Percentiles rank a stretch among this genome's conserved stretches.
Conservation (phyloP, 192 early-diverging fungal genomes). For the Rhizoclosmatium globosum region DNA sequence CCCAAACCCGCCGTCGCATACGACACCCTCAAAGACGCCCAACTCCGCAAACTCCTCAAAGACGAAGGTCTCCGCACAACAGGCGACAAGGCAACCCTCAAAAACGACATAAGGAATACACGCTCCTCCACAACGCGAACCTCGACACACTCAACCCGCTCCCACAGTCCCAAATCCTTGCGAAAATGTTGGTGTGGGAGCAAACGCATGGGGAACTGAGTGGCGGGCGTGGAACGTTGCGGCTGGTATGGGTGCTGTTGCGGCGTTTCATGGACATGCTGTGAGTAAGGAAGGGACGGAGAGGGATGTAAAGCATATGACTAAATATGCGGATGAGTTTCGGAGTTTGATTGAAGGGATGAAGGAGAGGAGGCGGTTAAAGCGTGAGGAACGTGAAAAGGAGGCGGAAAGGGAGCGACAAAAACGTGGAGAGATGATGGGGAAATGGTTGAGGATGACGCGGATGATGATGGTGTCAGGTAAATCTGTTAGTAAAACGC, state of each 20-base stretch:
- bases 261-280: conserved; percentile 24
- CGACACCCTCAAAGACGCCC: conserved; percentile 13
- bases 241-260: neutral
- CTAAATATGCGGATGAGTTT: conserved; percentile 10
- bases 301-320: neutral
- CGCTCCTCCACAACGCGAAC: conserved; percentile 29
- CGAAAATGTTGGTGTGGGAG: conserved; percentile 22
- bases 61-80: conserved; percentile 25
- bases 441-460: too few relatives aligned
- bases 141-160: conserved; percentile 12
- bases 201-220: conserved; percentile 5
- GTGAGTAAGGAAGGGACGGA: conserved; percentile 9
- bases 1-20: conserved; percentile 31
- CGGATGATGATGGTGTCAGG: too few relatives aligned
- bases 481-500: too few relatives aligned
- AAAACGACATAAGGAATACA: conserved; percentile 32
- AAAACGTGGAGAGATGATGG: too few relatives aligned
- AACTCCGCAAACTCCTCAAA: conserved; percentile 21
- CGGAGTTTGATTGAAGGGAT: conserved; percentile 4
- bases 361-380: conserved; percentile 6
- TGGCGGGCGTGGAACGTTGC: neutral
- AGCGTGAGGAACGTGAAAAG: too few relatives aligned
- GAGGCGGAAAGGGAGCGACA: too few relatives aligned
- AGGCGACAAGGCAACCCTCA: conserved; percentile 37
- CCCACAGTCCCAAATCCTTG: neutral